Evolutionary conservation across 768 basidiomycete species (phyloP), one percentile per base, ranked within the genome.

Genomic region (Leccinum truebloodii): DNA sequence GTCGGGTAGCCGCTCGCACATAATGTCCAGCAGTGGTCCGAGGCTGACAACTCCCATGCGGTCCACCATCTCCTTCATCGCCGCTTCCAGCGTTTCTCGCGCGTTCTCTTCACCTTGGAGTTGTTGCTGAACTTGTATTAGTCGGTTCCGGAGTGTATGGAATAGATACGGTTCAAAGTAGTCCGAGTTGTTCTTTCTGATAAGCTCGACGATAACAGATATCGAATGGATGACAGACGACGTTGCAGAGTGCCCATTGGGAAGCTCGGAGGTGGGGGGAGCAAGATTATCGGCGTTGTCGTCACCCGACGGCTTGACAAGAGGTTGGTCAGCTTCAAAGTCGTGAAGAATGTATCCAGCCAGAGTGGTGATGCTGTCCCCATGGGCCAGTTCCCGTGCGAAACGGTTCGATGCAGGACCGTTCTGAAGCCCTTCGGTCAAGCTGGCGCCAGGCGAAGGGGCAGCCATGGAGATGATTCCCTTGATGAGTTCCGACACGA

Each of bases 101-200:
- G 83, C 83, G 52, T 89, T 84, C 24, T 86, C 85, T 10, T 78
- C 73, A 48, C 74, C 76, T 58, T 81, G 76, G 35, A 85, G 72
- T 53, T 89, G 85, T 66, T 94, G 92, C 68, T 94, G 94, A 6
- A 94, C 83, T 54, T 87, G 86, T 63, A 98, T 95, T 37, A 98
- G 82, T 51, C 94, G 85, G 71, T 95, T 95, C 53, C 95, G 87
- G 48, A 97, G 77, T 1, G 92, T 94, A 69, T 97, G 95, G 76
- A 97, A 98, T 13, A 98, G 82, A 73, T 95, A 96, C 5, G 95
- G 96, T 76, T 99, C 97, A 70, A 97, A 95, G 71, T 95, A 98
- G 73, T 99, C 96, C 41, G 95, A 96, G 73, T 98, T 98, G 75
- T 98, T 98, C 73, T 98, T 95, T 55, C 95, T 85, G 65, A 98